Evolutionary conservation across 2,329 filamentous ascomycete species (phyloP), one percentile per base, ranked within the genome.

Genomic region (Coniochaeta ligniaria): DNA sequence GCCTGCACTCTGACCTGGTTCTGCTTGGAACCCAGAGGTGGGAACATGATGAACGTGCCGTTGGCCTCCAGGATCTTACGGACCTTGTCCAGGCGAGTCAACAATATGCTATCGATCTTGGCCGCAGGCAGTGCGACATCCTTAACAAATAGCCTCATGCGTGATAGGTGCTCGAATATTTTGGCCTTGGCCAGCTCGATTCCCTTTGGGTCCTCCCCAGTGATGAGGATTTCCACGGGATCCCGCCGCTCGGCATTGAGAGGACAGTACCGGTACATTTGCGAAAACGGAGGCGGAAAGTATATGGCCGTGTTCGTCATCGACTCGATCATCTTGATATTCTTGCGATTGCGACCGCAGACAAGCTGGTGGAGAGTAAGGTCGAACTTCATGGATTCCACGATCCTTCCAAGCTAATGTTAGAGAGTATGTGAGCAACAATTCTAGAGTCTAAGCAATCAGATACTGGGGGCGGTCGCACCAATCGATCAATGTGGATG

Each of bases 61-160:
- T 98, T 98, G 60, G 89, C 89, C 72, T 99, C 95, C 75, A 97
- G 94, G 65, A 99, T 96, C 80, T 96, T 97, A 70, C 93, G 91
- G 61, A 99, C 92, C 75, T 98, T 98, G 75, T 98, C 94, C 68
- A 98, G 81, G 28, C 95, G 89, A 68, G 90, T 90, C 38, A 98
- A 85, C 61, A 99, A 75, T 67, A 99, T 94, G 72, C 89, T 96
- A 74, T 99, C 95, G 64, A 98, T 92, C 78, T 99, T 99, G 72
- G 90, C 90, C 35, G 91, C 85, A 56, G 93, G 90, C 62, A 99
- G 89, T 65, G 90, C 86, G 50, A 96, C 92, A 71, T 97, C 93
- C 76, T 99, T 99, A 70, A 96, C 88, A 67, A 88, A 93, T 41
- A 93, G 84, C 70, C 95, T 91, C 50, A 91, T 91, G 31, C 87